These are phyloP conservation scores for Lipomyces mesembrius DNA, from an alignment of 805 yeast species.

Conservation along the genomic window DNA sequence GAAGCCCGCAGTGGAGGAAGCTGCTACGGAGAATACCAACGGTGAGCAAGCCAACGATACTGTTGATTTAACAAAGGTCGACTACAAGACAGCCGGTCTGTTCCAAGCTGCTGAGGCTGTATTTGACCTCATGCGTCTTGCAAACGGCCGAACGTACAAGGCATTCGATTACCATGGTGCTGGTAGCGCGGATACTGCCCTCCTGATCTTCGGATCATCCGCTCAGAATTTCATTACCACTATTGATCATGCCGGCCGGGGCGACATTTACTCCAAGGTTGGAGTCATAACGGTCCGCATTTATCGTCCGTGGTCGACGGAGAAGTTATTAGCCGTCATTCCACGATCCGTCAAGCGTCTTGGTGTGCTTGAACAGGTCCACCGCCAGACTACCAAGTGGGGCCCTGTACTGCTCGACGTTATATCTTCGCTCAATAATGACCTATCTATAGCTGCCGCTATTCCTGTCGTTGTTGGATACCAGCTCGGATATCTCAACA, in stretches of 20 bases:
- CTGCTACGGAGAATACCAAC: conserved; percentile 33
- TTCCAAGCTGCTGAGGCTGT: conserved; percentile 31
- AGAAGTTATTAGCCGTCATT: conserved; percentile 53
- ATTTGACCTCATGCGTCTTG: conserved; percentile 45
- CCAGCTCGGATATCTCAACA: conserved; percentile 55
- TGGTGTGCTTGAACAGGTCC: conserved; percentile 70
- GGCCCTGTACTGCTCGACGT: conserved; percentile 80
- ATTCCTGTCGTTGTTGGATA: conserved; percentile 56
- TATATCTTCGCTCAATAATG: conserved; percentile 56
- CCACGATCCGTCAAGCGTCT: conserved; percentile 62
- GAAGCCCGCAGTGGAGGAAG: conserved; percentile 4
- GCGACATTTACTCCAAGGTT: conserved; percentile 47
- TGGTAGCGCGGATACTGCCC: conserved; percentile 53
- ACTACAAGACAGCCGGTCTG: conserved; percentile 13
- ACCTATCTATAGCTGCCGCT: conserved; percentile 31
- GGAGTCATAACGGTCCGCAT: conserved; percentile 63
- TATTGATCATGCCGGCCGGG: conserved; percentile 41
- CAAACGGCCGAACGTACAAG: conserved; percentile 47
- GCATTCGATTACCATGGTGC: conserved; percentile 54
- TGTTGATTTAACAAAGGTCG: conserved; percentile 11
- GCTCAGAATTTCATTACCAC: conserved; percentile 51
- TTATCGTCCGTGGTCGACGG: conserved; percentile 73
- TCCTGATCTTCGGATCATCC: conserved; percentile 70
- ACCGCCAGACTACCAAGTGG: conserved; percentile 52
- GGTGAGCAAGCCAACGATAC: background rate